Evolutionary conservation across 306 rosid species (phyloP).

Genomic region (Quercus cerris): DNA sequence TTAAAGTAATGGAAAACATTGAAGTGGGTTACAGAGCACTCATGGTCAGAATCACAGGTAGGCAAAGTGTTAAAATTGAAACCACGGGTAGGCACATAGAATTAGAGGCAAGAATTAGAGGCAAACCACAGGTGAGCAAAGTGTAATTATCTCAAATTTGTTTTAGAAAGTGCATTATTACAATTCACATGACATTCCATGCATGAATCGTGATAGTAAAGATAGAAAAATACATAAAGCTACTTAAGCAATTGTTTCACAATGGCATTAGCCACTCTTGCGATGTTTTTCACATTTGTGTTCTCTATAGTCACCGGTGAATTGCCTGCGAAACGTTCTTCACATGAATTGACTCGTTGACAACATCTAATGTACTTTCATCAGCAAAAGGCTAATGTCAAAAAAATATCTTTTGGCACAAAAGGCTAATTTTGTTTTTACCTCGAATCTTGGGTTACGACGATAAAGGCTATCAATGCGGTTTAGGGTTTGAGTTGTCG

Average conservation of each 20-base stretch:
- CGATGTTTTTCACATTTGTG: slow-evolving; percentile 19
- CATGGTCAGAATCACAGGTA: no score
- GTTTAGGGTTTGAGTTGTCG: slow-evolving; percentile 13
- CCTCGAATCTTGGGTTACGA: background rate
- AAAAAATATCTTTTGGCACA: slow-evolving; percentile 1
- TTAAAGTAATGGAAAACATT: no score
- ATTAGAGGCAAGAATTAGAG: no score
- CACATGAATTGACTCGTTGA: slow-evolving; percentile 24
- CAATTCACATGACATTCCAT: no score
- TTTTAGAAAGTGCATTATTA: no score
- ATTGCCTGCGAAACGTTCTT: slow-evolving; percentile 23
- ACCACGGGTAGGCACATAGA: no score
- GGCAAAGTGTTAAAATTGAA: no score
- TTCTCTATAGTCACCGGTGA: slow-evolving; percentile 31
- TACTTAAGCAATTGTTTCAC: slow-evolving; percentile 6
- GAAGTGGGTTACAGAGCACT: no score
- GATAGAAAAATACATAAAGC: background rate
- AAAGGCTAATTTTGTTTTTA: slow-evolving; percentile 2
- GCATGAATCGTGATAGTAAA: no score
- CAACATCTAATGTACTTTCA: slow-evolving; percentile 32
- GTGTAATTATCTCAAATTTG: no score
- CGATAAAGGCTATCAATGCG: slow-evolving; percentile 6
- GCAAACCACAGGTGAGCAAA: no score
- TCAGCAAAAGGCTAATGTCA: slow-evolving; percentile 29
- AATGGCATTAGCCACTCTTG: slow-evolving; percentile 31